Base-by-base conservation (phyloP, 2,329 filamentous ascomycete species). In the Pestalotiopsis fici region DNA sequence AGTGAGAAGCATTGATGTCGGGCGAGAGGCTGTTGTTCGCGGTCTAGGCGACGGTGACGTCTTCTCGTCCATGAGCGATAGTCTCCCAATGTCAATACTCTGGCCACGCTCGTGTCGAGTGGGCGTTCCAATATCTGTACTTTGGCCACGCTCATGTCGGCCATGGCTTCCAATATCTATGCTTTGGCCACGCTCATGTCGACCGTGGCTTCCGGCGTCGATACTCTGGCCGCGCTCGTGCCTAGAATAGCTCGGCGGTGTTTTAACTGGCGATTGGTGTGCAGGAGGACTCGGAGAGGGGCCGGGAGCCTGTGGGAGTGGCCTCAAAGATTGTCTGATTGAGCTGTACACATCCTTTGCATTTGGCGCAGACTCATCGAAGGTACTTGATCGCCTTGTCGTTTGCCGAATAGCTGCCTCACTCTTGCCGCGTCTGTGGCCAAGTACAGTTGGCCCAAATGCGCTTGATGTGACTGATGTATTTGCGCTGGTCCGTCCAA, bases 381-480 rank as follows among this genome's bases (percentile, higher is more conserved):
- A 71, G 76, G 83, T 81, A 76, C 85, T 78, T 79, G 83, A 76
- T 67, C 80, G 80, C 71, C 86, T 80, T 68, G 83, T 79, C 72
- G 85, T 77, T 75, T 89, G 86, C 56, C 84, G 83, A 68, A 76
- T 67, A 35, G 86, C 85, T 67, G 87, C 87, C 83, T 96, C 93
- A 80, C 93, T 95, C 78, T 90, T 86, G 69, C 92, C 92, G 77
- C 93, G 89, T 78, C 90, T 92, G 76, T 95, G 93, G 61, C 86
- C 85, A 68, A 80, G 74, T 39, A 66, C 72, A 31, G 71, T 71
- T 68, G 77, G 77, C 68, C 80, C 79, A 77, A 88, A 87, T 59
- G 83, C 83, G 77, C 88, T 89, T n/a, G 64, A 66, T n/a, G 86
- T 86, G 70, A 89, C 86, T 37, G 93, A 95, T 21, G 91, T 93